These are phyloP conservation scores for Corynascus novoguineensis DNA, from an alignment of 495 filamentous ascomycete species.

Conservation along the genomic window DNA sequence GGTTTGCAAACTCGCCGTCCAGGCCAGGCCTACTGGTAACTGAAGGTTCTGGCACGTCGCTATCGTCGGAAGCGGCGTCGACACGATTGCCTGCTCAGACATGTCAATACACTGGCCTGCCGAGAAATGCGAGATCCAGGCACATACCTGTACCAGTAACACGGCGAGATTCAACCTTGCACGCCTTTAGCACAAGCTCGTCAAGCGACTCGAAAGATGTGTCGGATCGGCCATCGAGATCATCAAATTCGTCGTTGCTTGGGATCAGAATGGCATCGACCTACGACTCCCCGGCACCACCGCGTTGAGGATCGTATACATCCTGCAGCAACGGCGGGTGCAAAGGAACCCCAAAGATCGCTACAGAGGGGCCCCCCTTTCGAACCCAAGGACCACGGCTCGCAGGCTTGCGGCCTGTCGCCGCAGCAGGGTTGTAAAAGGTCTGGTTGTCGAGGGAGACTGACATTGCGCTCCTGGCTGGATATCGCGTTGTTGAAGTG, in stretches of 20 bases:
- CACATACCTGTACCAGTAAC: conserved; percentile 13
- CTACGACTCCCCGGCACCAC: conserved; percentile 7
- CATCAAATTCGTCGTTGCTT: conserved; percentile 18
- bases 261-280: conserved; percentile 12
- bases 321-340: conserved; percentile 9
- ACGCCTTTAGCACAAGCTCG: background rate
- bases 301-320: background rate
- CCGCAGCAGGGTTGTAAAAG: background rate
- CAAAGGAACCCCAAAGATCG: too few relatives aligned
- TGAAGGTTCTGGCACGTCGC: conserved; percentile 12
- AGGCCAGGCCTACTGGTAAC: background rate
- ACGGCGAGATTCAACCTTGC: background rate
- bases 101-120: conserved; percentile 14
- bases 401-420: conserved; percentile 4
- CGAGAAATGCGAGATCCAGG: conserved; percentile 20
- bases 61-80: conserved; percentile 16
- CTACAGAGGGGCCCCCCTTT: conserved; percentile 11
- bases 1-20: background rate
- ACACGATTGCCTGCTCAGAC: conserved; percentile 21
- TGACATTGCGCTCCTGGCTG: background rate
- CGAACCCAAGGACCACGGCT: conserved; percentile 7
- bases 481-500: conserved; percentile 10
- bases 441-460: background rate
- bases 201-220: background rate
- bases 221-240: conserved; percentile 13